A percentile compares a stretch with the other conserved stretches of the same genome.
Conservation (phyloP, 179 eudicot genomes). For the Drosera spatulata region DNA sequence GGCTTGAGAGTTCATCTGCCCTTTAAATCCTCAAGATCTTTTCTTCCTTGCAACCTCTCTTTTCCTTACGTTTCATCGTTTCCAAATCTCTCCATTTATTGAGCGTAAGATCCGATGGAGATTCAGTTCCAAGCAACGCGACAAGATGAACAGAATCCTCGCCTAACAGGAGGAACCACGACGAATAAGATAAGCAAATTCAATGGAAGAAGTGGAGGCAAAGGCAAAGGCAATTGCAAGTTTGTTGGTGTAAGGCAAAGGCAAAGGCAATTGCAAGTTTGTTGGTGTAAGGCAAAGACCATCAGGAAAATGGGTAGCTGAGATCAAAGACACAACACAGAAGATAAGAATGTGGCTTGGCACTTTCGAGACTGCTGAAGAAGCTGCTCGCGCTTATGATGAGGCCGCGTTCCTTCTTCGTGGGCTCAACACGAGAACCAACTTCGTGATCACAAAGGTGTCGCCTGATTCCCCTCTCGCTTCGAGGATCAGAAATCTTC, state of each 20-base stretch:
- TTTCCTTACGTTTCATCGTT: conserved; percentile 1
- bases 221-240: conserved; percentile 27
- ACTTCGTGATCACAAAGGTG: conserved; percentile 45
- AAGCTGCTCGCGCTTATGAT: conserved; percentile 83
- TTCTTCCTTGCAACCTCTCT: not conserved
- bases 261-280: conserved; percentile 34
- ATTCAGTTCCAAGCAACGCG: conserved; percentile 1
- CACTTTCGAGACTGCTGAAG: conserved; percentile 81
- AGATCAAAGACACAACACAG: conserved; percentile 85
- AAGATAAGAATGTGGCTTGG: conserved; percentile 97
- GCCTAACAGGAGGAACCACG: not conserved
- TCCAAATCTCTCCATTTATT: not conserved
- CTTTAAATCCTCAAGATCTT: not conserved
- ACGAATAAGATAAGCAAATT: conserved; percentile 12
- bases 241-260: conserved; percentile 93
- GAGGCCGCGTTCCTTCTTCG: conserved; percentile 84
- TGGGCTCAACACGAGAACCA: conserved; percentile 71
- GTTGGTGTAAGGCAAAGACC: conserved; percentile 96
- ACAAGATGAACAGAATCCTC: not conserved
- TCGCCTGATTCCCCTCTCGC: conserved; percentile 70
- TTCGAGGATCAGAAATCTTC: conserved; percentile 57
- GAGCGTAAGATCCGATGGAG: not conserved
- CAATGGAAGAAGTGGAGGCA: conserved; percentile 21
- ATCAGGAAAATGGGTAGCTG: conserved; percentile 93
- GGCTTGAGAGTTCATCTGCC: not conserved